phyloP scores from a whole-genome alignment of 495 filamentous ascomycete species.

The Oidiodendron maius region DNA sequence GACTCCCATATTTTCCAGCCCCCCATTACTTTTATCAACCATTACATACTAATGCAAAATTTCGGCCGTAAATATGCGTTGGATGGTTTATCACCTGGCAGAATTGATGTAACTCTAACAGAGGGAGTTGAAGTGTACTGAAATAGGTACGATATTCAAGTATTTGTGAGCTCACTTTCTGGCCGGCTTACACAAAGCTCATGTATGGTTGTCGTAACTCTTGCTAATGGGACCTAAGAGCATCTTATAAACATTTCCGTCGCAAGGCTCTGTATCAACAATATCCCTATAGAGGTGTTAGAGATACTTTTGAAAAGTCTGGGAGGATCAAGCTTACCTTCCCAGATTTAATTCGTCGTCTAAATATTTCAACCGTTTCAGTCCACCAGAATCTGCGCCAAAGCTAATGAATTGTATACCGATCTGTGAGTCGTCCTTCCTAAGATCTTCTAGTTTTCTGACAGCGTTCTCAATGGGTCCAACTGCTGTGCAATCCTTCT shows the following conservation, averaged over 20 bases:
- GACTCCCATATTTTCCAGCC: too few relatives aligned
- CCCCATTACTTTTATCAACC: too few relatives aligned
- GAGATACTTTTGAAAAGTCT: background rate
- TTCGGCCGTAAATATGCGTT: too few relatives aligned
- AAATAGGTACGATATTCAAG: too few relatives aligned
- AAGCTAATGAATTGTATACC: constrained; percentile 38
- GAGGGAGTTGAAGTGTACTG: too few relatives aligned
- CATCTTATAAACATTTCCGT: constrained; percentile 9
- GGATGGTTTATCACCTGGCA: too few relatives aligned
- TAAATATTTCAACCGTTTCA: constrained; percentile 23
- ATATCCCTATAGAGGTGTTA: background rate
- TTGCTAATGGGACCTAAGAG: background rate
- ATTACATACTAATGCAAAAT: too few relatives aligned
- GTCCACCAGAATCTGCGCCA: constrained; percentile 26
- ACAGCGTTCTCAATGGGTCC: constrained; percentile 23
- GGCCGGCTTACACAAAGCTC: too few relatives aligned
- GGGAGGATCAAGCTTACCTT: background rate
- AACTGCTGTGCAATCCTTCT: constrained; percentile 14
- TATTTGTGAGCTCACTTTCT: too few relatives aligned
- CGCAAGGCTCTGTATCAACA: background rate
- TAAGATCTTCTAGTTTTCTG: constrained; percentile 16
- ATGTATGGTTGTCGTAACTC: too few relatives aligned
- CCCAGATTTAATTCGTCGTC: constrained; percentile 20
- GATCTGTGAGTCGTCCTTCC: constrained; percentile 19
- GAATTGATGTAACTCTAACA: too few relatives aligned